Evolutionary conservation across 768 basidiomycete species (phyloP), one percentile per base, ranked within the genome.

Genomic region (Lentinus brumalis): DNA sequence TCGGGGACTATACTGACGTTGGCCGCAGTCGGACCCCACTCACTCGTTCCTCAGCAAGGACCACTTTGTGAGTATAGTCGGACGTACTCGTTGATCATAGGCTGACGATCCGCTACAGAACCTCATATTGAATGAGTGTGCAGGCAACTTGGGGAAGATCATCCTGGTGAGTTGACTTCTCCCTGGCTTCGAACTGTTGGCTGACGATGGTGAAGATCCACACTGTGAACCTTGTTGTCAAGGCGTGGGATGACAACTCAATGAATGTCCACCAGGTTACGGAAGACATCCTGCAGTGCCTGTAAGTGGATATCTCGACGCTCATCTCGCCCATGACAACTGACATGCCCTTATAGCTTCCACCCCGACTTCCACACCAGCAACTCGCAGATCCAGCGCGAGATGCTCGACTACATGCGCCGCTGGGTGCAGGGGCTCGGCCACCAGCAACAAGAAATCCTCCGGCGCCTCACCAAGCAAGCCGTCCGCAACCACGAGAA

Each of bases 31-130:
- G 38, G 92, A 95, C 70, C 92, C 92, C 3, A 95, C 92, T 3
- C 92, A 94, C 71, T 93, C 91, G 3, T 91, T 92, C 79, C 73
- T 94, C 73, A 92, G 89, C 71, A 94, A 94, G 76, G 92, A 94
- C 70, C 91, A 94, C 68, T 93, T 93, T 66, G 90, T 90, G 65
- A 68, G 87, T 80, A 11, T 12, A n/a, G 35, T 49, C 31, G 15
- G 16, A 2, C 15, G 21, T 26, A 53, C n/a, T 56, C 32, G 31
- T 42, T 16, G 18, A 53, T 12, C 12, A 29, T 5, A 4, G n/a
- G n/a, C 47, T 39, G 1, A 12, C 30, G 11, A 9, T 39, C 16
- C 14, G 15, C n/a, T 32, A 40, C 50, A 89, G 89, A 89, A 91
- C 70, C 76, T 91, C 30, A 87, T 91, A 50, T 75, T 94, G 15